These are phyloP conservation scores for Haplographium delicatum DNA, from an alignment of 495 filamentous ascomycete species.

Conservation along the genomic window DNA sequence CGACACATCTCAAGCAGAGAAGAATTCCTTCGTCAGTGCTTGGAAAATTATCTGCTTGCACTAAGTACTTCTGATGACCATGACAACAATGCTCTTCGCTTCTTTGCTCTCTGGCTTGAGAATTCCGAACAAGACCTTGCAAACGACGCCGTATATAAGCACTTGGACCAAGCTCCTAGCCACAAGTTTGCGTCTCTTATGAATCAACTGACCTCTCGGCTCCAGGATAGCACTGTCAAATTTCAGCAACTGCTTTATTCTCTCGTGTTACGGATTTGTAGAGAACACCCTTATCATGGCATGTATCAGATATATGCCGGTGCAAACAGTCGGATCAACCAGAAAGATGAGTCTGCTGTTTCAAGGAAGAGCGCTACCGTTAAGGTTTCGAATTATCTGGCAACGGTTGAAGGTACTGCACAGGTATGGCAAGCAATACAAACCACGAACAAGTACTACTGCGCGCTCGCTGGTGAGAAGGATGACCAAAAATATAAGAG, in stretches of 20 bases:
- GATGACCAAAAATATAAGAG: slow-evolving; percentile 52
- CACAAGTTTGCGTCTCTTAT: slow-evolving; percentile 89
- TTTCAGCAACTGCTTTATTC: slow-evolving; percentile 73
- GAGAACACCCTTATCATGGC: slow-evolving; percentile 90
- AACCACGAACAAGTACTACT: slow-evolving; percentile 68
- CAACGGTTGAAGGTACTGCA: slow-evolving; percentile 34
- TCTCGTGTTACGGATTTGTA: slow-evolving; percentile 74
- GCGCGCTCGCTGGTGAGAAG: slow-evolving; percentile 63
- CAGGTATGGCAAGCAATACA: slow-evolving; percentile 63
- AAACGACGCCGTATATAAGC: slow-evolving; percentile 67
- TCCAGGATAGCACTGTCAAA: slow-evolving; percentile 57
- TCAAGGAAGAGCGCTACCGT: slow-evolving; percentile 68
- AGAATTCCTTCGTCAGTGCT: slow-evolving; percentile 74
- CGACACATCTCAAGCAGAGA: slow-evolving; percentile 68
- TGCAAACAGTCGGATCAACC: slow-evolving; percentile 55
- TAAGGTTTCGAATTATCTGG: slow-evolving; percentile 55
- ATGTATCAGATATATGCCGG: slow-evolving; percentile 93
- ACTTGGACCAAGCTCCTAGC: slow-evolving; percentile 70
- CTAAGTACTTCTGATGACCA: slow-evolving; percentile 79
- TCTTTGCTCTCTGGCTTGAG: slow-evolving; percentile 92
- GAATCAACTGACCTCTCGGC: slow-evolving; percentile 91
- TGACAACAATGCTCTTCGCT: slow-evolving; percentile 87
- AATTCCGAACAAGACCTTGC: slow-evolving; percentile 63
- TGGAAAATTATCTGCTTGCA: slow-evolving; percentile 91
- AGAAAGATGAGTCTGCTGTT: slow-evolving; percentile 65